Base-by-base conservation (phyloP, 1,284 basidiomycete species). In the Caloboletus firmus region DNA sequence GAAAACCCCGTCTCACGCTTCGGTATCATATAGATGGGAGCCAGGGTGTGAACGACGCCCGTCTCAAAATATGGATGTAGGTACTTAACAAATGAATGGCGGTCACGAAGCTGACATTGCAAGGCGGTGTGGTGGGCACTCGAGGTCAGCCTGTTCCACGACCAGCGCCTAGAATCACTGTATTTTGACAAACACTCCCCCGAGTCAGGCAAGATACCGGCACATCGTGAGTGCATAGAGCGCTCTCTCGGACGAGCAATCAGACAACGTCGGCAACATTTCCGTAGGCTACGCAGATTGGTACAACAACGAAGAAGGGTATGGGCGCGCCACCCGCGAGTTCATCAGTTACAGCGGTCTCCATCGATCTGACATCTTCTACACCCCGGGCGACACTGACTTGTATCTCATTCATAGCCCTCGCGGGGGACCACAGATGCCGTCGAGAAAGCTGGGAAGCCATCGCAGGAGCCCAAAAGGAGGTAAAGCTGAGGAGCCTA, bases 231-330 rank as follows among this genome's bases (percentile, higher is more conserved):
- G 53, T 42, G 22, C 34, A 20, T 8, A 13, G 11, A 8, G 4
- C 15, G 17, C 26, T 35, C 31, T 17, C 35, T 13, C 32, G 28
- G 22, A 24, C 9, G n/a, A 3, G 37, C n/a, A 12, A 37, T 35
- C 44, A 26, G 12, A 2, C 45, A 17, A 37, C 5, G 18, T 45
- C 13, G 37, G 8, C 20, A 11, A 7, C n/a, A 13, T 37, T 22
- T n/a, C 18, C 1, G 9, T 45, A 57, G 60, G 47, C 28, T 53
- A 55, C 0, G 43, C 55, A 10, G 45, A 62, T 5, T 37, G 49
- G 86, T 89, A 88, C 65, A 79, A 84, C 63, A 89, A 89, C 68
- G 87, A 90, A 65, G 73, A 68, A 39, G 79, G 83, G 57, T 82
- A 80, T 54, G 85, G 86, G 9, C 68, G 73, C 36, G 86, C 84